These are phyloP conservation scores for Stevia rebaudiana DNA, from an alignment of 140 eudicot genomes.

Conservation along the genomic window DNA sequence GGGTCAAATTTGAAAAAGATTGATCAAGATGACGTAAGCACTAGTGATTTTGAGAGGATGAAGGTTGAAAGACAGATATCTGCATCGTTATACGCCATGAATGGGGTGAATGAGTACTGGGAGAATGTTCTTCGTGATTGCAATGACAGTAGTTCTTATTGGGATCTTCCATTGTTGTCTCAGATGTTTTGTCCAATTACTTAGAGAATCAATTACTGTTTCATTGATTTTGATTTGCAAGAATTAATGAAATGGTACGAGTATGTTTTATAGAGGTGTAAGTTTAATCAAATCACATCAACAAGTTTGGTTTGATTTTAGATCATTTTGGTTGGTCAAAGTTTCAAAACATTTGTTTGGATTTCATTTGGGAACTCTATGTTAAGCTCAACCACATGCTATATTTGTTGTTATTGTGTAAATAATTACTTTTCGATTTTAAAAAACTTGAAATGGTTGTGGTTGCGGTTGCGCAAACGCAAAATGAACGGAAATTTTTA, in stretches of 20 bases:
- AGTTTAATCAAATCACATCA: not conserved
- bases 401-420: no score
- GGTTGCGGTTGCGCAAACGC: no score
- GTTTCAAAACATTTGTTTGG: no score
- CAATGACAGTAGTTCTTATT: conserved; percentile 31
- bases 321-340: not conserved
- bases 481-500: no score
- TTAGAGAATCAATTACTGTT: conserved; percentile 3
- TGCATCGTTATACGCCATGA: conserved; percentile 76
- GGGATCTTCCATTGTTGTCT: conserved; percentile 67
- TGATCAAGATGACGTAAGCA: conserved; percentile 22
- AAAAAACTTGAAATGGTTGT: no score
- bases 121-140: conserved; percentile 44
- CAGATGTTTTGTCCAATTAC: conserved; percentile 55
- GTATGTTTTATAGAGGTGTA: no score
- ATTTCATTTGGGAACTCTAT: not conserved
- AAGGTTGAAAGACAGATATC: conserved; percentile 84
- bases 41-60: conserved; percentile 59
- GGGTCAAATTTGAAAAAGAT: conserved; percentile 10
- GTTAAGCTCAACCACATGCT: no score
- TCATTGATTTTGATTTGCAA: conserved; percentile 22
- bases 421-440: no score
- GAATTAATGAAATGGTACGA: conserved; percentile 20
- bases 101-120: conserved; percentile 73
- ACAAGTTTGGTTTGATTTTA: conserved; percentile 5